phyloP scores from a whole-genome alignment of 2,329 filamentous ascomycete genomes.

The Arachnopeziza araneosa region DNA sequence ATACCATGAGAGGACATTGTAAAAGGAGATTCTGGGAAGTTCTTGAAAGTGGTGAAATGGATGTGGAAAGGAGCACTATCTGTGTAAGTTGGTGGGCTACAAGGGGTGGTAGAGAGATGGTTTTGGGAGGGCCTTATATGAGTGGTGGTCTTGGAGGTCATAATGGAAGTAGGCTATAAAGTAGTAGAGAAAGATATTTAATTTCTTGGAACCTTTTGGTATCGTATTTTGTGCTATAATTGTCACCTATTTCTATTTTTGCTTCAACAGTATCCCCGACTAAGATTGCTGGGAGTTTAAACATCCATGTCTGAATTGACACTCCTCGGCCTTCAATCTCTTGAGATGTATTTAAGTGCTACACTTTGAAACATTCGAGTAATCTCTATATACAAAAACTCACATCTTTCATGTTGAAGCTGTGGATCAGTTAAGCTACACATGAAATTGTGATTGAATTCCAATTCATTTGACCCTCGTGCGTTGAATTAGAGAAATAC shows the following conservation, averaged over 20 bases:
- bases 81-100: slow-evolving; percentile 64
- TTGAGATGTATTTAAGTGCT: no score
- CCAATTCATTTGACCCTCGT: no score
- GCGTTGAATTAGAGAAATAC: no score
- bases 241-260: not conserved
- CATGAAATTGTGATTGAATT: no score
- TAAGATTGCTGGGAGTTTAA: no score
- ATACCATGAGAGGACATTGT: slow-evolving; percentile 49
- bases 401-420: no score
- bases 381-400: no score
- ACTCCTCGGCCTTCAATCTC: no score
- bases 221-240: not conserved
- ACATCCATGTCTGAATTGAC: no score
- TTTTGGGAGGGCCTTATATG: slow-evolving; percentile 25
- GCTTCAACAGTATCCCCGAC: no score
- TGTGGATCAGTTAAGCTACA: no score
- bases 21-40: slow-evolving; percentile 63
- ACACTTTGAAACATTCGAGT: no score
- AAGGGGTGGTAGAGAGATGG: slow-evolving; percentile 36
- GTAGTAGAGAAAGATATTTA: not conserved
- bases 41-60: slow-evolving; percentile 61
- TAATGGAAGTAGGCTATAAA: slow-evolving; percentile 21
- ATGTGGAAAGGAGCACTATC: slow-evolving; percentile 58
- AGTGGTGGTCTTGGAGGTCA: slow-evolving; percentile 22
- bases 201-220: not conserved